These are phyloP conservation scores for Purpureocillium lavendulum DNA, from an alignment of 2,329 filamentous ascomycete species.

Conservation along the genomic window DNA sequence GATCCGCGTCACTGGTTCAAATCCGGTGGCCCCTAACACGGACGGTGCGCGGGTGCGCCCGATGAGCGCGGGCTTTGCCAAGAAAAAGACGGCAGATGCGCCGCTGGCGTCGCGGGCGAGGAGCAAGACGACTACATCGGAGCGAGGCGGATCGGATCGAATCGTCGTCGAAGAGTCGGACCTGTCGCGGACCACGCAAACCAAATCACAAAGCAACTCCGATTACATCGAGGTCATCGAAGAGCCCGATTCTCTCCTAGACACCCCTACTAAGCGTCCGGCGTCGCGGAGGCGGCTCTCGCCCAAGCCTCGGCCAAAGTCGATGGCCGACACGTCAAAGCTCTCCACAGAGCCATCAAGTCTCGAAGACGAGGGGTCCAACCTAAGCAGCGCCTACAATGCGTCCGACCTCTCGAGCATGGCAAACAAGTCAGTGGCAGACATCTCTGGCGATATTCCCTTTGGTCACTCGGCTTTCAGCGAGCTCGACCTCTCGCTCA, in stretches of 20 bases:
- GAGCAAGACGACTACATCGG: neutral
- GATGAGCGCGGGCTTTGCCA: conserved; percentile 16
- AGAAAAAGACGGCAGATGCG: conserved; percentile 5
- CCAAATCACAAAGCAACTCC: conserved; percentile 8
- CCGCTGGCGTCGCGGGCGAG: conserved; percentile 15
- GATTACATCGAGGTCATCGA: conserved; percentile 23
- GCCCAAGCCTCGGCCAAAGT: conserved; percentile 17
- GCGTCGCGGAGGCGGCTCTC: conserved; percentile 16
- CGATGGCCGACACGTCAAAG: conserved; percentile 12
- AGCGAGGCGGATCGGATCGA: too few relatives aligned
- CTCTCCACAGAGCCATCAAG: conserved; percentile 18
- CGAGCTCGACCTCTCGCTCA: conserved; percentile 48
- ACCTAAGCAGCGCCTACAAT: conserved; percentile 14
- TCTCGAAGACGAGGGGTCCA: conserved; percentile 19
- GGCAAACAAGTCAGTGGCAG: conserved; percentile 45
- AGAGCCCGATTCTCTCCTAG: conserved; percentile 25
- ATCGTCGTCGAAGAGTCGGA: conserved; percentile 5
- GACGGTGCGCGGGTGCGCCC: conserved; percentile 5
- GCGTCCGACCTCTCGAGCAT: conserved; percentile 26
- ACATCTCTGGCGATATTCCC: conserved; percentile 48
- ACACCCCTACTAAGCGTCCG: conserved; percentile 30
- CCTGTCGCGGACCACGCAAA: conserved; percentile 8
- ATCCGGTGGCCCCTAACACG: too few relatives aligned
- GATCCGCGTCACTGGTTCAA: conserved; percentile 13
- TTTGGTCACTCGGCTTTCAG: conserved; percentile 61